phyloP scores from a whole-genome alignment of 257 asterid species.

The Jacaranda copaia region DNA sequence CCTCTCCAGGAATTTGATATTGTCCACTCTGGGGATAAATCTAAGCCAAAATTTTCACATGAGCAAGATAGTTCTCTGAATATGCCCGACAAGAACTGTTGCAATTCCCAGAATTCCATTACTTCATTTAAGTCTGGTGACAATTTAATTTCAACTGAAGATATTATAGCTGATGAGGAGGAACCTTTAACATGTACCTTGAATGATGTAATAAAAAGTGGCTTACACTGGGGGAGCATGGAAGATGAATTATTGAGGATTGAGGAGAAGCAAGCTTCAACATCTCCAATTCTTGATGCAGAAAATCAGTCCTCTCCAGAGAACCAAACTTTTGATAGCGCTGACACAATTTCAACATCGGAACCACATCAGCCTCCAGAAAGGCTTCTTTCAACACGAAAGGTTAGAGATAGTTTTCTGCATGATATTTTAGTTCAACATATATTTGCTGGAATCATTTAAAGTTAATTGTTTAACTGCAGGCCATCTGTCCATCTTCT shows the following conservation, averaged over 20 bases:
- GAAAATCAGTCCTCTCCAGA: constrained; percentile 35
- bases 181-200: constrained; percentile 27
- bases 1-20: background rate
- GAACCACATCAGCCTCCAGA: constrained; percentile 54
- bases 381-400: constrained; percentile 66
- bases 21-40: constrained; percentile 17
- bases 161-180: constrained; percentile 33
- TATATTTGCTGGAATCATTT: constrained; percentile 22
- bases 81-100: constrained; percentile 26
- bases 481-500: constrained; percentile 68
- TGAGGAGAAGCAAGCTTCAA: constrained; percentile 36
- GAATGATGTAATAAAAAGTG: constrained; percentile 28
- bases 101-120: constrained; percentile 26
- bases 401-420: constrained; percentile 50
- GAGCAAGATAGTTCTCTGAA: constrained; percentile 38
- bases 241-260: constrained; percentile 31
- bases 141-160: constrained; percentile 31
- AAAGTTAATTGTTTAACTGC: constrained; percentile 33
- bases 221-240: constrained; percentile 32
- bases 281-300: constrained; percentile 27
- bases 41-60: constrained; percentile 34
- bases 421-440: constrained; percentile 10
- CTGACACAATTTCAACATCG: constrained; percentile 38
- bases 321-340: constrained; percentile 40
- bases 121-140: constrained; percentile 38